A percentile compares a stretch with the other conserved stretches of the same genome.
phyloP scores from a whole-genome alignment of 1,139 yeast species.

The Scheffersomyces stambukii region DNA sequence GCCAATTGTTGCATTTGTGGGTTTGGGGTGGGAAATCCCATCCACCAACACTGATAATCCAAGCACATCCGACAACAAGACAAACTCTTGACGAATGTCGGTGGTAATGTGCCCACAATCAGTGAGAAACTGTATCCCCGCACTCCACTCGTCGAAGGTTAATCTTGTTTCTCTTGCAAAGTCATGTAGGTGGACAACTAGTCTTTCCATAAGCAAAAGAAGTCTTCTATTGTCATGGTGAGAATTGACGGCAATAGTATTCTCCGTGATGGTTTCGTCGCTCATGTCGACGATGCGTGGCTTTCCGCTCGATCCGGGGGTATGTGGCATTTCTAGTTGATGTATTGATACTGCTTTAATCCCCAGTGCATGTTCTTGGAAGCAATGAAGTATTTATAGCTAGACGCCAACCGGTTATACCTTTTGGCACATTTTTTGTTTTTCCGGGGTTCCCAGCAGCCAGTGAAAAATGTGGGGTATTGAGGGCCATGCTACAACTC shows the following conservation, averaged over 20 bases:
- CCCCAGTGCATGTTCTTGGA: too few species aligned
- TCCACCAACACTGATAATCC: constrained; percentile 30
- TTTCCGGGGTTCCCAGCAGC: neutral
- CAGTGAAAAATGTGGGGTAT: constrained; percentile 1
- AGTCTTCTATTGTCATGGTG: constrained; percentile 20
- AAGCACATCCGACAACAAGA: constrained; percentile 24
- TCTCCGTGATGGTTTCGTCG: constrained; percentile 25
- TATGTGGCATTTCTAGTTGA: neutral
- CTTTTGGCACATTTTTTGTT: neutral
- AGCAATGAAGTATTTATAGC: too few species aligned
- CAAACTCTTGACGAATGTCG: constrained; percentile 28
- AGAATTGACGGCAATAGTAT: constrained; percentile 21
- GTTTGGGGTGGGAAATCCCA: constrained; percentile 27
- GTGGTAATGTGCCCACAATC: constrained; percentile 25
- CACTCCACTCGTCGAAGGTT: constrained; percentile 29
- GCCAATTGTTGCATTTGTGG: constrained; percentile 25
- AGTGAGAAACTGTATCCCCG: constrained; percentile 24
- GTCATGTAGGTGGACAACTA: constrained; percentile 27
- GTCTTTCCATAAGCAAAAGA: constrained; percentile 19
- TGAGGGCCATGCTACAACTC: too few species aligned
- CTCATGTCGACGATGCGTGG: constrained; percentile 18
- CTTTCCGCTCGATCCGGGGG: constrained; percentile 1
- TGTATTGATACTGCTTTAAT: neutral
- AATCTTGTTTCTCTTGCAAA: constrained; percentile 29
- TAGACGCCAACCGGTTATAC: too few species aligned